Base-by-base conservation (phyloP, 1,284 basidiomycete genomes). In the Ceratobasidium sp. region DNA sequence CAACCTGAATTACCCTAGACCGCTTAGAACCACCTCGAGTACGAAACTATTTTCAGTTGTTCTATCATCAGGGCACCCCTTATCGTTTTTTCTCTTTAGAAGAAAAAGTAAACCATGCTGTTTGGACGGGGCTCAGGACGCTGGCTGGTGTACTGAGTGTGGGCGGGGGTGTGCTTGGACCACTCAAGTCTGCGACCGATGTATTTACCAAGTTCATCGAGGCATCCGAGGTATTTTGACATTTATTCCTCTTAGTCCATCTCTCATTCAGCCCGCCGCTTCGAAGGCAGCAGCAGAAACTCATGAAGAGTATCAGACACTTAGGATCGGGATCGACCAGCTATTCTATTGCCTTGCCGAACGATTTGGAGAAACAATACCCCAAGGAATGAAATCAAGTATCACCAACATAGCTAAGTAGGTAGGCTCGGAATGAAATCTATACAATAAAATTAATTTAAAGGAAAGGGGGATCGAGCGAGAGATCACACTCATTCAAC, bases 141-240 rank as follows among this genome's bases (percentile, higher is more conserved):
- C 33, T 54, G 15, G 28, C 50, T 17, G 48, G 23, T 38, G 23
- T 46, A 17, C 17, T 67, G 23, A 23, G 13, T 12, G 15, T 9
- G 23, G 26, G 65, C 50, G 65, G 48, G 4, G 48, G 10, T 28
- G 10, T 20, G 10, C 44, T 67, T 38, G 65, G 26, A 9, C 65
- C 65, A 52, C 65, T 67, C 12, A 67, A 67, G 48, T 33, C 65
- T 4, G 65, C 65, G 10, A 40, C 52, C 15, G 62, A 65, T 20
- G n/a, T 23, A 15, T 46, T 65, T 46, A 42, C 42, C 20, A 42
- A 44, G 4, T 65, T 20, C 9, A 23, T 38, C 20, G 42, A 65
- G 17, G n/a, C n/a, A 26, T 65, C 42, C 10, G n/a, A 65, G 42
- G 62, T 65, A 26, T 38, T 23, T 44, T 12, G 33, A 33, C 33